phyloP scores from a whole-genome alignment of 805 yeast genomes.

The Nakazawaea peltata region DNA sequence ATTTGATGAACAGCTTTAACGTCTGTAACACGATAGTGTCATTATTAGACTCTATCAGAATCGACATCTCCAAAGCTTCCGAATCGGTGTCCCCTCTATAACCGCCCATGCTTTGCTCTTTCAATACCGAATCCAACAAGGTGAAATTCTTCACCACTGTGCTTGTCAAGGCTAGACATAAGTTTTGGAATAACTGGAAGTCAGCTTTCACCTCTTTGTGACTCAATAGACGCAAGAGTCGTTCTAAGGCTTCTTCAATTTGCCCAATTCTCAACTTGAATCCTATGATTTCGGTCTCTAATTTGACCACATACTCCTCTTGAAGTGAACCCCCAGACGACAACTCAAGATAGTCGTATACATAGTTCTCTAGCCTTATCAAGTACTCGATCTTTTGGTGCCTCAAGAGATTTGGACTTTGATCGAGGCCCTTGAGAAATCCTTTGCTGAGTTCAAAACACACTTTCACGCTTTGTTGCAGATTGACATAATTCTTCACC shows the following conservation, averaged over 20 bases:
- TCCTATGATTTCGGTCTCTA: slow-evolving; percentile 4
- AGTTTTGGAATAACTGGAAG: too few relatives aligned
- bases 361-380: slow-evolving; percentile 1
- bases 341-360: slow-evolving; percentile 1
- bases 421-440: slow-evolving; percentile 1
- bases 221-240: too few relatives aligned
- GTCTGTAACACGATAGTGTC: slow-evolving; percentile 3
- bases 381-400: slow-evolving; percentile 2
- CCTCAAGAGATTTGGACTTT: background rate
- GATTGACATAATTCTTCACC: background rate
- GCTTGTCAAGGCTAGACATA: too few relatives aligned
- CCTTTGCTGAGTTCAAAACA: slow-evolving; percentile 5
- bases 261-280: slow-evolving; percentile 3
- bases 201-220: too few relatives aligned
- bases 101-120: too few relatives aligned
- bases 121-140: too few relatives aligned
- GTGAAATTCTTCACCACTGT: too few relatives aligned
- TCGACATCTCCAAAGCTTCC: too few relatives aligned
- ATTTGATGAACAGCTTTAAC: slow-evolving; percentile 7
- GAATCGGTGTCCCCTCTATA: too few relatives aligned
- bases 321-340: background rate
- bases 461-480: background rate
- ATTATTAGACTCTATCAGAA: too few relatives aligned
- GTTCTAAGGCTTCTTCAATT: slow-evolving; percentile 2
- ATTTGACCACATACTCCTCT: background rate